A percentile compares a stretch with the other conserved stretches of the same genome.
These are phyloP conservation scores for Chalaropsis ovoidea DNA, from an alignment of 2,329 filamentous ascomycete species.

Conservation along the genomic window DNA sequence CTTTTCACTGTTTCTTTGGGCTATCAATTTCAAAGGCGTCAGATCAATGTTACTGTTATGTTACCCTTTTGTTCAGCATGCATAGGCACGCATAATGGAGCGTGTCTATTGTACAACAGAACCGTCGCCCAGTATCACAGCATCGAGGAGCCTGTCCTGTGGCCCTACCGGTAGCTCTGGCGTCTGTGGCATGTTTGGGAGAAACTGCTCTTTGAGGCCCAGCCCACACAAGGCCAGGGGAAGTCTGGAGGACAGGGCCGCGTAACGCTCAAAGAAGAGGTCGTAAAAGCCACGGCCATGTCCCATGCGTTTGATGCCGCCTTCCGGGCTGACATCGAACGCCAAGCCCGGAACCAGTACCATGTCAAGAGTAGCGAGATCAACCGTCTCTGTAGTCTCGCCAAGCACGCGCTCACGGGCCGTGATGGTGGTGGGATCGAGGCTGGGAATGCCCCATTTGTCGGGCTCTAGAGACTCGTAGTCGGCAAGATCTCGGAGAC, in stretches of 20 bases:
- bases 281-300: constrained; percentile 98
- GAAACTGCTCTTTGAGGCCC: constrained; percentile 75
- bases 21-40: constrained; percentile 9
- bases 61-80: neutral
- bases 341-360: constrained; percentile 89
- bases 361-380: constrained; percentile 57
- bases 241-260: constrained; percentile 30
- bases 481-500: constrained; percentile 60
- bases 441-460: constrained; percentile 89
- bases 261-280: constrained; percentile 72
- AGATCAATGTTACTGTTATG: neutral
- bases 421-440: constrained; percentile 54
- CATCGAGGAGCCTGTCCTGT: constrained; percentile 20
- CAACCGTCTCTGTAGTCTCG: constrained; percentile 40
- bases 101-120: constrained; percentile 14
- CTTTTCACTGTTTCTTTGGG: constrained; percentile 13
- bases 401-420: constrained; percentile 65
- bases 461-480: constrained; percentile 68
- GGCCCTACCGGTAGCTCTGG: constrained; percentile 12
- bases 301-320: constrained; percentile 62
- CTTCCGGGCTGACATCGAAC: constrained; percentile 57
- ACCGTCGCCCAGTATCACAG: constrained; percentile 22
- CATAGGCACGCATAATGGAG: neutral
- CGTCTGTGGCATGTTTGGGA: constrained; percentile 39
- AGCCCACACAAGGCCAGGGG: constrained; percentile 57